Evolutionary conservation across 371 early-diverging fungal species (phyloP).

Genomic region (Mortierella sp.): DNA sequence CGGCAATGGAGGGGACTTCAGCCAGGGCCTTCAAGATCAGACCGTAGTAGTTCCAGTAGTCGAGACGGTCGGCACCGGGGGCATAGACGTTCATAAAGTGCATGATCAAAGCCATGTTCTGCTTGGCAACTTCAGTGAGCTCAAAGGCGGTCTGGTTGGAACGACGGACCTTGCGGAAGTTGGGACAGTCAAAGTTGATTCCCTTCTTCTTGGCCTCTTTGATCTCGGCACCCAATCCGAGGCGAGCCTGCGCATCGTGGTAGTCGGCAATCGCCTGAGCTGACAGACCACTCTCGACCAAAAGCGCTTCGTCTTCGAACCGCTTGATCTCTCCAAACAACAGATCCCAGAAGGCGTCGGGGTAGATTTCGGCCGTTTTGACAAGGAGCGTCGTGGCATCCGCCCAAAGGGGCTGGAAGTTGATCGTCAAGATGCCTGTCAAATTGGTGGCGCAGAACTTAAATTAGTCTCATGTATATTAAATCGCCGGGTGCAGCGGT

Average conservation of each 20-base stretch:
- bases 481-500: neutral
- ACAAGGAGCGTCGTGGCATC: slow-evolving; percentile 77
- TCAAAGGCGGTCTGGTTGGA: slow-evolving; percentile 59
- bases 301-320: slow-evolving; percentile 69
- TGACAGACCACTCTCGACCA: slow-evolving; percentile 70
- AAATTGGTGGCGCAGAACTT: neutral
- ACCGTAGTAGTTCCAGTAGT: slow-evolving; percentile 83
- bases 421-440: slow-evolving; percentile 74
- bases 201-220: slow-evolving; percentile 66
- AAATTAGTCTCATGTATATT: no score
- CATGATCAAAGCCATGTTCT: slow-evolving; percentile 58
- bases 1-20: slow-evolving; percentile 76
- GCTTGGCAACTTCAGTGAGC: slow-evolving; percentile 55
- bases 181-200: slow-evolving; percentile 72
- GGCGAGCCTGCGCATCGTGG: slow-evolving; percentile 19
- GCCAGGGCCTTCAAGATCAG: slow-evolving; percentile 77
- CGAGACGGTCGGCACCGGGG: slow-evolving; percentile 71
- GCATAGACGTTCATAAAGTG: slow-evolving; percentile 61
- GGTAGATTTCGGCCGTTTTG: slow-evolving; percentile 64
- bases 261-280: slow-evolving; percentile 47
- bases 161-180: slow-evolving; percentile 59
- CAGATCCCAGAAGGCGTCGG: slow-evolving; percentile 73
- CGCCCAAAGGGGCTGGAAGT: slow-evolving; percentile 89
- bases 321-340: slow-evolving; percentile 69
- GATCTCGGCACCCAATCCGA: slow-evolving; percentile 11